Evolutionary conservation across 2,329 filamentous ascomycete species (phyloP).

Genomic region (Xylaria sp.): DNA sequence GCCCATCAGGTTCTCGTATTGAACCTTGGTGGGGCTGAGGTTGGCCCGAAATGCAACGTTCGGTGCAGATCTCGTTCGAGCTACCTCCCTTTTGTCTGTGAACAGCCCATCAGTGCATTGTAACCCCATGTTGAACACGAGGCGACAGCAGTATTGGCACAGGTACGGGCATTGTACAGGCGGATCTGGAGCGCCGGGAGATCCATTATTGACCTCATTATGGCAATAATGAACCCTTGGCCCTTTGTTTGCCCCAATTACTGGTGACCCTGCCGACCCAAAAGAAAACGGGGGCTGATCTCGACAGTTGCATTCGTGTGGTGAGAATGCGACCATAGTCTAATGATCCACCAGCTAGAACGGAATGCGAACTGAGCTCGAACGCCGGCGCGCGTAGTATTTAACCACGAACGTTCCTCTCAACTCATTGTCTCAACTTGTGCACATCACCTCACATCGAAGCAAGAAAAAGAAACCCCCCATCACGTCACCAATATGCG

Average conservation of each 20-base stretch:
- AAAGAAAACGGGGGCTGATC: constrained; percentile 30
- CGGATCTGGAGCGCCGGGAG: constrained; percentile 28
- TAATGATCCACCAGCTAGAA: constrained; percentile 19
- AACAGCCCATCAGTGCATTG: constrained; percentile 1
- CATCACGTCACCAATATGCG: constrained; percentile 36
- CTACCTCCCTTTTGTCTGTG: neutral
- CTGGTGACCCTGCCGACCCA: constrained; percentile 28
- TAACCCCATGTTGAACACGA: constrained; percentile 13
- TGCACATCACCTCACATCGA: neutral
- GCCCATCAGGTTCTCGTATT: constrained; percentile 16
- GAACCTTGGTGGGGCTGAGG: constrained; percentile 12
- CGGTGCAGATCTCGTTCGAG: constrained; percentile 7
- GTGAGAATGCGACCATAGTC: constrained; percentile 30
- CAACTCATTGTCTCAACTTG: neutral
- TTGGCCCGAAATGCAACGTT: constrained; percentile 5
- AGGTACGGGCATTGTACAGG: constrained; percentile 11
- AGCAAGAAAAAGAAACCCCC: neutral
- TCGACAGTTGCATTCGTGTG: constrained; percentile 30
- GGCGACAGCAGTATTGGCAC: constrained; percentile 19
- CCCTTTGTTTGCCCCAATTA: constrained; percentile 30
- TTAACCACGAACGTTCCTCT: constrained; percentile 12
- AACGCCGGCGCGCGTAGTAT: constrained; percentile 4
- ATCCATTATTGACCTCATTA: constrained; percentile 23
- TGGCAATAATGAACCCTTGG: constrained; percentile 22
- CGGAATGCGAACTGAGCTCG: constrained; percentile 21